phyloP scores from a whole-genome alignment of 176 grass and related monocot species.

The Tuctoria greenei region DNA sequence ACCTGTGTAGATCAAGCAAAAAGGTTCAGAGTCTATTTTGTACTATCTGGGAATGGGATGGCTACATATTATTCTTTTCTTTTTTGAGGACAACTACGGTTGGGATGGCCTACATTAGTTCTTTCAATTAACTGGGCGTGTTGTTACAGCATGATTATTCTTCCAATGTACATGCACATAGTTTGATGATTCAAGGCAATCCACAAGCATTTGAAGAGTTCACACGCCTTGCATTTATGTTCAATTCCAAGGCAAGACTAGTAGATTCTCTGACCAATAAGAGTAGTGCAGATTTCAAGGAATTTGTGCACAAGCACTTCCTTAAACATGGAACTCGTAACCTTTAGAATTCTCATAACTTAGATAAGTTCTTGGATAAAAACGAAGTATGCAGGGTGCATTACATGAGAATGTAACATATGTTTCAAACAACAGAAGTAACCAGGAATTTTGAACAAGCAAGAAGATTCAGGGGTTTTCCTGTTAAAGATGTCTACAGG shows the following conservation, averaged over 20 bases:
- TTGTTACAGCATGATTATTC: not conserved
- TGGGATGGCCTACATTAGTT: too few relatives aligned
- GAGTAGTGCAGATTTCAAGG: not conserved
- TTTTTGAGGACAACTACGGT: too few relatives aligned
- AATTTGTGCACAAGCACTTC: not conserved
- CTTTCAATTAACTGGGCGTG: too few relatives aligned
- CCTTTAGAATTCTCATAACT: not conserved
- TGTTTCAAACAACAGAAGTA: not conserved
- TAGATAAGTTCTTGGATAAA: not conserved
- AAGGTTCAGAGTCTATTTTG: not conserved
- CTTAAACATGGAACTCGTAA: not conserved
- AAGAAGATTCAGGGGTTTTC: not conserved
- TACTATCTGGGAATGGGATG: not conserved
- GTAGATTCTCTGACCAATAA: not conserved
- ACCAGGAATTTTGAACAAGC: not conserved
- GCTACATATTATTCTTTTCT: too few relatives aligned
- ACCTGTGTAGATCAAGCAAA: slow-evolving; percentile 38
- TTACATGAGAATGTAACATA: not conserved
- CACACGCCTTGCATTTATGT: not conserved
- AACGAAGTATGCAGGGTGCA: not conserved
- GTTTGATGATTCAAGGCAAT: not conserved
- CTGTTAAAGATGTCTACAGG: not conserved
- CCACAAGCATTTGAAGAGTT: not conserved
- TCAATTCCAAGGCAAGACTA: not conserved
- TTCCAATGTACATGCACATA: not conserved